Evolutionary conservation across 495 filamentous ascomycete species (phyloP), one percentile per base, ranked within the genome.

Genomic region (Neurospora sublineolata): DNA sequence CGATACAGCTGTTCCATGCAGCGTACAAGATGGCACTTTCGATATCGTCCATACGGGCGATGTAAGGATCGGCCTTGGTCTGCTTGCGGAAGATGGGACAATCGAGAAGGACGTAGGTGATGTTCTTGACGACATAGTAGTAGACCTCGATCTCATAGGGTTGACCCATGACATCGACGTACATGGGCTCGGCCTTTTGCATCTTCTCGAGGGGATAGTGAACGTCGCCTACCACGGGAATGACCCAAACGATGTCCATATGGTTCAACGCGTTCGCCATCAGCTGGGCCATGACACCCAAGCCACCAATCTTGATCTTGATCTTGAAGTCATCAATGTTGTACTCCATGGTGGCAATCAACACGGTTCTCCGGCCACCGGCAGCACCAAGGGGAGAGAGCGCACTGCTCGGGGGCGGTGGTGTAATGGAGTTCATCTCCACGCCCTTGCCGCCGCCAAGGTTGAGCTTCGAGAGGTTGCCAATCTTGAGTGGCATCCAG

Each of bases 321-420:
- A 92, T 90, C 0, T 77, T 83, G 85, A 89, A 91, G 75, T 91
- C 90, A 42, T 90, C 89, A 72, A 92, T 90, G 69, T 91, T 87
- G 76, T 91, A 92, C 77, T 91, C 90, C 86, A 92, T 90, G 23
- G 89, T 91, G 8, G 89, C 89, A 60, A 91, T 87, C 11, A 92
- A 82, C 2, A 90, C 86, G 42, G 85, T 88, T 23, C 87, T 80
- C 37, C 85, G 80, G 27, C 79, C 80, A 30, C 72, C 76, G 9
- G 68, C 68, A 7, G 36, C 72, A 40, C 73, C 74, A 16, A 69
- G 30, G 39, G 74, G 67, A n/a, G 64, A 71, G 36, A 76, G 30
- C 30, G 70, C 71, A 16, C 60, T 71, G 64, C 74, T 77, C 14
- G 74, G 74, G 1, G 76, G 72, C 7, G 75, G 74, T 0, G 77